These are phyloP conservation scores for Auricularia auricula-judae DNA, from an alignment of 768 basidiomycete genomes.

Conservation along the genomic window DNA sequence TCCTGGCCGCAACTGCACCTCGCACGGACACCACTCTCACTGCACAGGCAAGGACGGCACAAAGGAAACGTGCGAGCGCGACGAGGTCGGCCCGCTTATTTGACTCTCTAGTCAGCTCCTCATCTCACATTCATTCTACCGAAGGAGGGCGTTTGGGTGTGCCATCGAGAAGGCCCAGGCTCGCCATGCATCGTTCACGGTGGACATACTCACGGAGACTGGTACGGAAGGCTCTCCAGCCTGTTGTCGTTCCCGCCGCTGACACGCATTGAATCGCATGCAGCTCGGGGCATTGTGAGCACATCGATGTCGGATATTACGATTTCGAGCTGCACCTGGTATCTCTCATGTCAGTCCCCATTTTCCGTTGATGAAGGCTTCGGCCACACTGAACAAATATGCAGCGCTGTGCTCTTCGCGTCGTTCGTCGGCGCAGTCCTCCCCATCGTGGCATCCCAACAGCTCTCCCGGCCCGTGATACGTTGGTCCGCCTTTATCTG, in stretches of 20 bases:
- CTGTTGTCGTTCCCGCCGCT: background rate
- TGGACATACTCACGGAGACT: background rate
- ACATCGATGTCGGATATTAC: background rate
- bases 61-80: too few relatives aligned
- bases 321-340: background rate
- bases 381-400: background rate
- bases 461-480: background rate
- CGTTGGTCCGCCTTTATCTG: background rate
- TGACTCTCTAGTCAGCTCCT: too few relatives aligned
- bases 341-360: background rate
- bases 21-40: too few relatives aligned
- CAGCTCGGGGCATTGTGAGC: background rate
- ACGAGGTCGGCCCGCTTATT: too few relatives aligned
- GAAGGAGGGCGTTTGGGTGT: too few relatives aligned
- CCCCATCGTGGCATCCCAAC: background rate
- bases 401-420: background rate
- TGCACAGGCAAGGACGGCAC: too few relatives aligned
- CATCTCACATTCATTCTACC: too few relatives aligned
- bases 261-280: background rate
- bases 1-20: too few relatives aligned
- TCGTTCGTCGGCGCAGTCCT: background rate
- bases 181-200: background rate
- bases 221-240: background rate
- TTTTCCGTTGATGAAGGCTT: background rate
- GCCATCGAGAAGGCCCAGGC: too few relatives aligned